phyloP scores from a whole-genome alignment of 2,329 filamentous ascomycete species.

The Aureobasidium subglaciale region DNA sequence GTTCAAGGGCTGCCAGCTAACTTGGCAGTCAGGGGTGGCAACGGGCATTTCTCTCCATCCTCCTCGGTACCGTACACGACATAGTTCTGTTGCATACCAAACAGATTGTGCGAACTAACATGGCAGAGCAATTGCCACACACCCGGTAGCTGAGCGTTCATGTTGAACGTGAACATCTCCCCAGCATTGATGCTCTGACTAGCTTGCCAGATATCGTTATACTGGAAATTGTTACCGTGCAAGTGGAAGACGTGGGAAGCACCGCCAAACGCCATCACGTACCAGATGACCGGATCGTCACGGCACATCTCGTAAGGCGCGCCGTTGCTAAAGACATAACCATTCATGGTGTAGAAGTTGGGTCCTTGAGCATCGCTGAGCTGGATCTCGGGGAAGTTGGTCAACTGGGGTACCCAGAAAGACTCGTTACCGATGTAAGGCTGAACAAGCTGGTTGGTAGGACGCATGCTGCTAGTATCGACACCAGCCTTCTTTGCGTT shows the following conservation, averaged over 20 bases:
- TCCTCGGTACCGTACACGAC: constrained; percentile 14
- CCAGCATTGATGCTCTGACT: constrained; percentile 22
- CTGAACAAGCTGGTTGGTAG: constrained; percentile 1
- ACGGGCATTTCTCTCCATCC: constrained; percentile 18
- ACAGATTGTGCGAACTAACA: constrained; percentile 20
- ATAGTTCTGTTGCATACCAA: constrained; percentile 23
- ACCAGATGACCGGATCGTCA: constrained; percentile 28
- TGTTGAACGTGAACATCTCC: constrained; percentile 23
- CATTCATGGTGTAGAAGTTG: constrained; percentile 23
- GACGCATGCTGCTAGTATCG: neutral
- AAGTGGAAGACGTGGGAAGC: constrained; percentile 26
- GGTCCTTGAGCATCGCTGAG: constrained; percentile 18
- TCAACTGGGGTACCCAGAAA: constrained; percentile 21
- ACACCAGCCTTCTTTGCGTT: constrained; percentile 16
- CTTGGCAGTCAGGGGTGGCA: constrained; percentile 17
- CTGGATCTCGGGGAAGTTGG: constrained; percentile 18
- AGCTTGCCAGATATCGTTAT: constrained; percentile 17
- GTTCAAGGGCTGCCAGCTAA: neutral
- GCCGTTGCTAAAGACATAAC: constrained; percentile 26
- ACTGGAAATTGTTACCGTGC: constrained; percentile 24
- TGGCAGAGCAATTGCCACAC: constrained; percentile 25
- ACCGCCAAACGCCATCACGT: constrained; percentile 23
- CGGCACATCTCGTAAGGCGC: constrained; percentile 27
- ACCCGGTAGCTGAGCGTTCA: constrained; percentile 22
- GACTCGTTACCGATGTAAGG: constrained; percentile 18